Evolutionary conservation across 192 early-diverging fungal species (phyloP), one percentile per base, ranked within the genome.

Genomic region (Backusella circina): DNA sequence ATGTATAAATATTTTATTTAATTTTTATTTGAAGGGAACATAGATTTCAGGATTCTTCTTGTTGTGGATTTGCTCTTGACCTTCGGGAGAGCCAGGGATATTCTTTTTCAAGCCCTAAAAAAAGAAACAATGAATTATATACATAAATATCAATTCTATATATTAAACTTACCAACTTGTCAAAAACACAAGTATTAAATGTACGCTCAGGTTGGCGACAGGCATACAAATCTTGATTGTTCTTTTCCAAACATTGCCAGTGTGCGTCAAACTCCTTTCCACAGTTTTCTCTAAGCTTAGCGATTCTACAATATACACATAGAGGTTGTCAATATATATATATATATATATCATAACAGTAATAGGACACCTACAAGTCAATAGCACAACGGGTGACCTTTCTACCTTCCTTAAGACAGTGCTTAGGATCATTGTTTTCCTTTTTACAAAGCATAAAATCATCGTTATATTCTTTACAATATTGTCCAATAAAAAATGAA

Each of bases 371-470:
- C 82, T 80, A 93, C 90, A 94, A 77, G 73, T 96, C 92, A 70
- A 95, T 88, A 38, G 94, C 94, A 79, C 97, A 99, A 16, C 97
- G 92, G 47, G 97, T 99, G 77, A 98, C 96, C 77, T 94, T 95
- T 75, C 96, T 88, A 13, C 97, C 97, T 74, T 99, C 97, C 86
- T 91, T 89, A 50, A 99, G 84, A 75, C 97, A 99, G 77, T 96
- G 93, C 70, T 88, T 82, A 8, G 97, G 97, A 77, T 98, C 92
- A 69, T 90, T 89, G 81, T 87, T 92, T 74, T 97, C 95, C 77
- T 90, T 88, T 86, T 98, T 99, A 89, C 97, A 99, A 41, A 95
- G 87, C 93, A 99, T 95, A 79, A 94, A 99, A 80, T 99, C 97
- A 75, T 97, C 95, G 77, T 91, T 94, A 87, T 93, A 97, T 61